Base-by-base conservation (phyloP, 2,329 filamentous ascomycete species). In the Eurotiales sp. region DNA sequence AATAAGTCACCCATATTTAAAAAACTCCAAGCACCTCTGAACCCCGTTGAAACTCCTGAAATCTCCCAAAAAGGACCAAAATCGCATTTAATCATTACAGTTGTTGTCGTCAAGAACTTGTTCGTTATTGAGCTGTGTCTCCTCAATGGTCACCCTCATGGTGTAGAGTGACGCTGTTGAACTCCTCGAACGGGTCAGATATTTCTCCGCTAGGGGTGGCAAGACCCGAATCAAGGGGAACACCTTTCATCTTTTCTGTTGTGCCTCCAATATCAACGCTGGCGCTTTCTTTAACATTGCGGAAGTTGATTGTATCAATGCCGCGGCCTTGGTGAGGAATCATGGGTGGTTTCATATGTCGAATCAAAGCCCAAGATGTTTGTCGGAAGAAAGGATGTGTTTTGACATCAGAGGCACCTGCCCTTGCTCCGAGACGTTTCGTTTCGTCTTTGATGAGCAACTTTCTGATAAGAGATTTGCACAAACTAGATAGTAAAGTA, bases 371-470 rank as follows among this genome's bases (percentile, higher is more conserved):
- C 93, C 93, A 99, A 67, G 95, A 90, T 3, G 92, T 97, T 14
- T 86, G 87, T 56, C 90, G 85, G 81, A 99, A 99, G 78, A 99
- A 99, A 10, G 90, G 88, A 64, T 97, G 93, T 2, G 78, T 85
- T 73, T 99, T 99, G 69, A 99, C 95, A 70, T 99, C 93, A 1
- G 91, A 96, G 8, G 93, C 93, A 56, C 93, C 93, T 2, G 93
- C 93, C 55, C 93, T 87, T 44, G 93, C 95, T 54, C 93, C 93
- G 39, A 99, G 81, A 54, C 93, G 87, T 55, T 91, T 86, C 54
- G 92, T 90, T 72, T 99, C 93, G 61, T 99, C 93, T 72, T 99
- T 99, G 78, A 97, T 97, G 40, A 99, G 79, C 12, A 99, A 81
- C 73, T 99, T 99, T 58, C 93, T 84, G 66, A 99, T 96, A 56